phyloP scores from a whole-genome alignment of 768 basidiomycete species.

The Coprinopsis sp. region DNA sequence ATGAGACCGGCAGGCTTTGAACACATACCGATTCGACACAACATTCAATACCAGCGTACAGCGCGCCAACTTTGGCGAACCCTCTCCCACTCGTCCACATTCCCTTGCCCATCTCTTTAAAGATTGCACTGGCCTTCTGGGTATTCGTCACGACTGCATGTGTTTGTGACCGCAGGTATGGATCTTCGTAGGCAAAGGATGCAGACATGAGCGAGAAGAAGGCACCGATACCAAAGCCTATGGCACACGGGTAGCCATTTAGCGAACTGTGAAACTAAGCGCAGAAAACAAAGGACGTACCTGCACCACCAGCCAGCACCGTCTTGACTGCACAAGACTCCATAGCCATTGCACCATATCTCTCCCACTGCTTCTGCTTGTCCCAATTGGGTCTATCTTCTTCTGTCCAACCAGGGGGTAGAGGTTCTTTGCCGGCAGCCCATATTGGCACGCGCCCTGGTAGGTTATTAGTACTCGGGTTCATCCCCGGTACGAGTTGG shows the following conservation, averaged over 20 bases:
- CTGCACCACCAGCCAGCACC: constrained; percentile 73
- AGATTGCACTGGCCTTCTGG: constrained; percentile 80
- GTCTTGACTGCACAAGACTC: constrained; percentile 87
- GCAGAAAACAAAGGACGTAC: constrained; percentile 45
- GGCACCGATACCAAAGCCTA: constrained; percentile 88
- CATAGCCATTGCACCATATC: constrained; percentile 65
- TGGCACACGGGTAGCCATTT: not conserved
- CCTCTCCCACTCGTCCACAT: constrained; percentile 91
- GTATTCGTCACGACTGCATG: constrained; percentile 52
- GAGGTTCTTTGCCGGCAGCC: constrained; percentile 80
- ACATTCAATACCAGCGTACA: constrained; percentile 95
- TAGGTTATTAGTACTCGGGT: constrained; percentile 28
- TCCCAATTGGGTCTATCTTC: constrained; percentile 66
- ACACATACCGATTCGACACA: constrained; percentile 85
- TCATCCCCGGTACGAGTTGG: too few species aligned
- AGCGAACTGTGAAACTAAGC: not conserved
- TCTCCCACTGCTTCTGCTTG: constrained; percentile 75
- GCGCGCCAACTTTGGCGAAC: constrained; percentile 89
- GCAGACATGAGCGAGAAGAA: constrained; percentile 97
- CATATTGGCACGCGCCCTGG: constrained; percentile 68
- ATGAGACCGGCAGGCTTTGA: constrained; percentile 1
- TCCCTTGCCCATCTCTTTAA: constrained; percentile 90
- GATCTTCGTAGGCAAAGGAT: constrained; percentile 94
- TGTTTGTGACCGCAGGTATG: constrained; percentile 63
- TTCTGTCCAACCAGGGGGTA: constrained; percentile 78